These are phyloP conservation scores for Acephala macrosclerotiorum DNA, from an alignment of 2,329 filamentous ascomycete genomes.

Conservation along the genomic window DNA sequence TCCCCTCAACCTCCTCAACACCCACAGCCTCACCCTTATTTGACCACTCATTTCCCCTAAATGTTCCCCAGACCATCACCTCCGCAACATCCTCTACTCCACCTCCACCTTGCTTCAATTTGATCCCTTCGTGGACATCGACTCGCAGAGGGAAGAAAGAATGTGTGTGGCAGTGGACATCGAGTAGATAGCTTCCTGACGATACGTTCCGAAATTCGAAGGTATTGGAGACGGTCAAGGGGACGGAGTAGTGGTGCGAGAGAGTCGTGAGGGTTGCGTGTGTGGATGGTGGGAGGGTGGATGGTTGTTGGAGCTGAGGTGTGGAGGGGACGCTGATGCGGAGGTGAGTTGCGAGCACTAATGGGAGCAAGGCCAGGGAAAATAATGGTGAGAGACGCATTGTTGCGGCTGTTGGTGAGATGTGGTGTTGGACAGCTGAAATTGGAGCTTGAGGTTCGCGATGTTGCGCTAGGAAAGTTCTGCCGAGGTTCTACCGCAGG, in stretches of 20 bases:
- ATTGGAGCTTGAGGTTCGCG: neutral
- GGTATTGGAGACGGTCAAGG: conserved; percentile 71
- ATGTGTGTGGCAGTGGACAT: conserved; percentile 78
- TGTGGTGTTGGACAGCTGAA: neutral
- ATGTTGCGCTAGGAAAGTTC: neutral
- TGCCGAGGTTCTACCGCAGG: neutral
- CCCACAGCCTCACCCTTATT: conserved; percentile 75
- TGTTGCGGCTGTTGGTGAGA: conserved; percentile 19
- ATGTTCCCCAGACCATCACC: conserved; percentile 82
- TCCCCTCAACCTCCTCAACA: conserved; percentile 45
- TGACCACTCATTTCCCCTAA: conserved; percentile 86
- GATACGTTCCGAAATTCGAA: conserved; percentile 80
- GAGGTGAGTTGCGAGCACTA: conserved; percentile 44
- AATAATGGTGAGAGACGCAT: conserved; percentile 49
- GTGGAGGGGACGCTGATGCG: conserved; percentile 38
- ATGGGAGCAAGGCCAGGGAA: conserved; percentile 47
- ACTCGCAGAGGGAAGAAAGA: conserved; percentile 82
- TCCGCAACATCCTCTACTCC: conserved; percentile 45
- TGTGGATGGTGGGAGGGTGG: conserved; percentile 61
- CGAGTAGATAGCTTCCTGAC: conserved; percentile 79
- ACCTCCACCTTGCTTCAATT: conserved; percentile 30
- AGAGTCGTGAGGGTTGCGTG: conserved; percentile 70
- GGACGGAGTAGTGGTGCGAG: conserved; percentile 59
- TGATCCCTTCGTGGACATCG: conserved; percentile 62
- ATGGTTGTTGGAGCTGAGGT: conserved; percentile 43